A percentile compares a stretch with the other conserved stretches of the same genome.
Conservation (phyloP, 768 basidiomycete species). For the Phanerochaete sordida region DNA sequence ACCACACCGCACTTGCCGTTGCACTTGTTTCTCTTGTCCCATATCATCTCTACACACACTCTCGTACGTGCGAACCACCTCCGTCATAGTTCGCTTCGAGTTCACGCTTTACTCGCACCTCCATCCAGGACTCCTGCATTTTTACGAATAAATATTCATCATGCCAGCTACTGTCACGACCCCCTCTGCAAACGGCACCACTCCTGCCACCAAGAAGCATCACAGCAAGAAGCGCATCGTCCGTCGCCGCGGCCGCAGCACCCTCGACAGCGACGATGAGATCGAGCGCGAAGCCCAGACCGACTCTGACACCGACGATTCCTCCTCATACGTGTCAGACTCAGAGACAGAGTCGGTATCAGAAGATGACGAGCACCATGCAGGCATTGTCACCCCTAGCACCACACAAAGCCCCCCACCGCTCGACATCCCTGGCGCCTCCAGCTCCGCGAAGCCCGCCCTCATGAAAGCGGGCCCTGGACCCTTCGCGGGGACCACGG, state of each 20-base stretch:
- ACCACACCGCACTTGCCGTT: not conserved
- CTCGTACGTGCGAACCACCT: not conserved
- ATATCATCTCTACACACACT: not conserved
- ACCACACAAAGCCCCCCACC: slow-evolving; percentile 57
- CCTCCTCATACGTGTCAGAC: slow-evolving; percentile 61
- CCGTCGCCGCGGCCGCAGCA: slow-evolving; percentile 63
- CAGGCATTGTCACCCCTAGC: slow-evolving; percentile 58
- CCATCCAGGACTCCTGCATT: not conserved
- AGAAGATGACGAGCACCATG: slow-evolving; percentile 49
- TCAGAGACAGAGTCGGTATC: slow-evolving; percentile 70
- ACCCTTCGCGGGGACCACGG: slow-evolving; percentile 48
- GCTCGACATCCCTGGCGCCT: slow-evolving; percentile 16
- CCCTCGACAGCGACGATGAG: slow-evolving; percentile 74
- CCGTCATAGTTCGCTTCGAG: not conserved
- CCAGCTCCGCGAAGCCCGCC: slow-evolving; percentile 21
- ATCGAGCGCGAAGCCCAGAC: slow-evolving; percentile 67
- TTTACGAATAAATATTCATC: not conserved
- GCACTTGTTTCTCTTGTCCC: not conserved
- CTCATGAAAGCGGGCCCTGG: slow-evolving; percentile 30
- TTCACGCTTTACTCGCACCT: not conserved
- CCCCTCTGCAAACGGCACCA: not conserved
- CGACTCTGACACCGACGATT: slow-evolving; percentile 66
- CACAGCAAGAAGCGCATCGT: slow-evolving; percentile 33
- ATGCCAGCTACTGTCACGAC: slow-evolving; percentile 17
- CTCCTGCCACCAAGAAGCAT: slow-evolving; percentile 3